Evolutionary conservation across 202 grass and related monocot genomes (phyloP).

Genomic region (Hordeum pubiflorum): DNA sequence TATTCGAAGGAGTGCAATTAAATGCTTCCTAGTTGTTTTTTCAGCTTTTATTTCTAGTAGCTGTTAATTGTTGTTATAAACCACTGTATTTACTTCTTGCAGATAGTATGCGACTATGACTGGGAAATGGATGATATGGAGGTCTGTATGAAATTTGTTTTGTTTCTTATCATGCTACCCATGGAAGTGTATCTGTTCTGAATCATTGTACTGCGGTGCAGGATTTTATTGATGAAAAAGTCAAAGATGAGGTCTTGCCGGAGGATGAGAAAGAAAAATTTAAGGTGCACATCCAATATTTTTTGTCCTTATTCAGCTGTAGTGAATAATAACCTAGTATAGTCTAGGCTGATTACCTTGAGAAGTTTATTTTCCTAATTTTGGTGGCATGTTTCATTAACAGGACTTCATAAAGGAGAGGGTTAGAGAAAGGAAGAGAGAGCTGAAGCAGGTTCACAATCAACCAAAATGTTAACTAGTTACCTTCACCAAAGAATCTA

Average conservation of each 20-base stretch:
- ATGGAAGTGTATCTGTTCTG: background rate
- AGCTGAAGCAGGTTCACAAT: constrained; percentile 50
- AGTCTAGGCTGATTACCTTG: background rate
- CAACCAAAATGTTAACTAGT: background rate
- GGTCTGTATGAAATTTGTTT: constrained; percentile 43
- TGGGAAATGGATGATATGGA: constrained; percentile 87
- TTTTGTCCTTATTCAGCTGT: constrained; percentile 1
- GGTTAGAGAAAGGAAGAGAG: constrained; percentile 65
- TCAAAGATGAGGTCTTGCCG: constrained; percentile 53
- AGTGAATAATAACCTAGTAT: background rate
- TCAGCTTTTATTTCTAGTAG: background rate
- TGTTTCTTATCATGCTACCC: background rate
- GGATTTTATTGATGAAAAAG: constrained; percentile 68
- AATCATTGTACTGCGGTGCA: constrained; percentile 22
- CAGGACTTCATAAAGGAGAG: constrained; percentile 78
- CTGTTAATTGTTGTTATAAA: background rate
- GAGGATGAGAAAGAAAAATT: constrained; percentile 87
- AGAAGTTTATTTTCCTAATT: background rate
- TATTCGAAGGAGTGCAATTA: background rate
- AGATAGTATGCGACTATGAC: constrained; percentile 88
- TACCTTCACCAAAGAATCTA: background rate
- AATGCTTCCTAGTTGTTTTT: background rate
- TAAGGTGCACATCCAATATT: constrained; percentile 32
- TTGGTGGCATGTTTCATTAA: constrained; percentile 4
- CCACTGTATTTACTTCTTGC: constrained; percentile 15